Evolutionary conservation across 768 basidiomycete genomes (phyloP), one percentile per base, ranked within the genome.

Genomic region (Rhodotorula graminis): DNA sequence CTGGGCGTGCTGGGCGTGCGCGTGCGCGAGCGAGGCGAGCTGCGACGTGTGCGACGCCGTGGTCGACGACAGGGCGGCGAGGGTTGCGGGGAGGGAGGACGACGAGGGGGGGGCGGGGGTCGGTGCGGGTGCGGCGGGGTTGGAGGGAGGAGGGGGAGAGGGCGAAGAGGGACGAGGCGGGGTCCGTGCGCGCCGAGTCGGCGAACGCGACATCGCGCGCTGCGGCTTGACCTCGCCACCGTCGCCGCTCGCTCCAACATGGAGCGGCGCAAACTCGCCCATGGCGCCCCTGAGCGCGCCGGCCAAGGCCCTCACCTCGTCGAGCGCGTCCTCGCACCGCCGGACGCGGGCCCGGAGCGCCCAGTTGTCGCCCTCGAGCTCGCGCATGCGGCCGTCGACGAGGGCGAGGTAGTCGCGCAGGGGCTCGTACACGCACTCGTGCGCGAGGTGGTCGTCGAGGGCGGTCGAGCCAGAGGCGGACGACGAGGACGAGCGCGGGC

Each of bases 381-480:
- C 57, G 3, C 14, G 33, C 25, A 40, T 16, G 8, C 46, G 47
- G 3, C 25, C 58, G 23, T 67, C 58, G 9, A 50, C 14, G 16
- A 33, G 33, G 10, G 40, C 33, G 33, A 67, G 49, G 49, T 33
- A 52, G 7, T n/a, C 49, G n/a, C 31, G 29, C 33, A 67, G 33
- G 9, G 65, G 65, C 49, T 67, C 65, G 49, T 67, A 67, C 3
- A 49, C 49, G 58, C 65, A 67, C 65, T 59, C 58, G 49, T 50
- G 16, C 19, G 49, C 47, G 65, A 67, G 58, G 31, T 67, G 65
- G 7, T 67, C 65, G 9, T 67, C 57, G 21, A 31, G 15, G 47
- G 47, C 47, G 5, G 37, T 37, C 37, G 37, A 5, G n/a, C 15
- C 9, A 6, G 44, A 65, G 57, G 12, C 18, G 46, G 27, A 58